Base-by-base conservation (phyloP, 768 basidiomycete genomes). In the Boletus rubropictus region DNA sequence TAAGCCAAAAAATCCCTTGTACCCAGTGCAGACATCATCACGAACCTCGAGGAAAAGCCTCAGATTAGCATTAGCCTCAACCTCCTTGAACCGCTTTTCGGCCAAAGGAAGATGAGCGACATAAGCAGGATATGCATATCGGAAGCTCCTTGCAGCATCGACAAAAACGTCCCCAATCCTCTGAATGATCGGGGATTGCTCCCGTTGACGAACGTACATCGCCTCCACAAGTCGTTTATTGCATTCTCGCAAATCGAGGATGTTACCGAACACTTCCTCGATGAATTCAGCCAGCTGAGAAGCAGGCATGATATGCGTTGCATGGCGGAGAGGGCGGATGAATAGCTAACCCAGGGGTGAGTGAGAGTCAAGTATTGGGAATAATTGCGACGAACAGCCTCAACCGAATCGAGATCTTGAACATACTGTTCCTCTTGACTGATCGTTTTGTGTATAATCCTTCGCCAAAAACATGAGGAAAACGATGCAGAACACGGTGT, bases 111-210 rank as follows among this genome's bases (percentile, higher is more conserved):
- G 76, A 64, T 88, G 84, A 1, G 88, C 89, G 28, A 90, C 77
- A 56, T 94, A 96, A 6, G 76, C 77, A 3, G 91, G 89, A 61
- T 98, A 98, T 3, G 85, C 83, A 29, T 82, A 72, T 35, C 89
- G 77, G 70, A 96, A 96, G 57, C 93, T 88, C 5, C 87, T 80
- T 1, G 92, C 93, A 6, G 87, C 85, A 22, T 84, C 79, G 32
- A 96, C 72, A 62, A 95, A 90, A 39, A 96, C 79, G 59, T 95
- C 92, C 0, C 95, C 94, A 20, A 97, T 87, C 34, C 78, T 76
- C 51, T 82, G 77, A 29, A 98, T 89, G 43, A 96, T 77, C 0
- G 87, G 85, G 0, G 77, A 79, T 51, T 93, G 85, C 61, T 96
- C 92, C 31, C 65, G 68, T 61, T 97, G 91, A 25, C 92, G 81